Conservation (phyloP, 495 filamentous ascomycete species). For the Parathielavia hyrcaniae region DNA sequence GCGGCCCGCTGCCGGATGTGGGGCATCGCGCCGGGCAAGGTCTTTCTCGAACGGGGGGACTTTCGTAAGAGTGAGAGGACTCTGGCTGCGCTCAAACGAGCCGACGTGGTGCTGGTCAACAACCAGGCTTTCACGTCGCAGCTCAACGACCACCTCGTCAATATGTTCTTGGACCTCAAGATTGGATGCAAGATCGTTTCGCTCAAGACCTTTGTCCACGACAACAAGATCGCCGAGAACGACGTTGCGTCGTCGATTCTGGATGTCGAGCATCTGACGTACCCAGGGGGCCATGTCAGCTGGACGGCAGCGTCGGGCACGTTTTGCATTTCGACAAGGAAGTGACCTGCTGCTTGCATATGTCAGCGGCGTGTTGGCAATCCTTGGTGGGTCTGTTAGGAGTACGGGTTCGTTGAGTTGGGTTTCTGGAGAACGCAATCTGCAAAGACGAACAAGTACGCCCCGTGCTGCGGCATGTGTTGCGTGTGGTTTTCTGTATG, state of each 20-base stretch:
- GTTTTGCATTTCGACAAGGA: constrained; percentile 85
- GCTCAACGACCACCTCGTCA: constrained; percentile 77
- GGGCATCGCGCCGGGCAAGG: constrained; percentile 73
- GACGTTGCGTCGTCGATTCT: constrained; percentile 70
- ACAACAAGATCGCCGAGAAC: constrained; percentile 41
- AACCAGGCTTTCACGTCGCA: constrained; percentile 88
- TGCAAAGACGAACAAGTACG: constrained; percentile 5
- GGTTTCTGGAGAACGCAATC: neutral
- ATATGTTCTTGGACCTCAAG: constrained; percentile 92
- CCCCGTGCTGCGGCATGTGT: constrained; percentile 1
- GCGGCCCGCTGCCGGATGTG: constrained; percentile 75
- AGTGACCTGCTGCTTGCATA: constrained; percentile 33
- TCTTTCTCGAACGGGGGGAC: constrained; percentile 76
- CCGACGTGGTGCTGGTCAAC: constrained; percentile 92
- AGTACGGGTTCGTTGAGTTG: neutral
- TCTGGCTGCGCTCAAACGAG: constrained; percentile 62
- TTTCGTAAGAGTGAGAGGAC: constrained; percentile 72
- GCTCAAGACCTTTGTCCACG: constrained; percentile 44
- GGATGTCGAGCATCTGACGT: constrained; percentile 65
- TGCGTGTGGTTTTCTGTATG: neutral
- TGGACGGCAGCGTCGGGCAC: constrained; percentile 81
- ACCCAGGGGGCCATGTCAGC: constrained; percentile 78
- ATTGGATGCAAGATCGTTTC: constrained; percentile 77
- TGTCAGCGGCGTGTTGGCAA: neutral
- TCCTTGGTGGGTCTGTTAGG: neutral